A percentile compares a stretch with the other conserved stretches of the same genome.
Conservation (phyloP, 805 yeast species). For the Lipomyces yamanashiensis region DNA sequence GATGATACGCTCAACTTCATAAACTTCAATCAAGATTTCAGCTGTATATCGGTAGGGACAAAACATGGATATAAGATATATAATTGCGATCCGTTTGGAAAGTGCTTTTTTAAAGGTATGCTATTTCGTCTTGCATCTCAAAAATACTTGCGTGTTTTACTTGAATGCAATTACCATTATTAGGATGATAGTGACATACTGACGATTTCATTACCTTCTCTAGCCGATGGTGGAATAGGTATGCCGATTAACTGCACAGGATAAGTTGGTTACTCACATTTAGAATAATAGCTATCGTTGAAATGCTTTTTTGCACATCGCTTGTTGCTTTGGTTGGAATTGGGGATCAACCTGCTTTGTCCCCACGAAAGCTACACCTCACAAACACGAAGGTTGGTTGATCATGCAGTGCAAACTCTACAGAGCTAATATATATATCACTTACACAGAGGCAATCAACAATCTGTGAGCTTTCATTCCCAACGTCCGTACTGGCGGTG, state of each 20-base stretch:
- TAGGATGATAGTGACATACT: background rate
- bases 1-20: slow-evolving; percentile 52
- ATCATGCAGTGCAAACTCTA: background rate
- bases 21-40: slow-evolving; percentile 86
- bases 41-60: slow-evolving; percentile 76
- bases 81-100: slow-evolving; percentile 87
- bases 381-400: slow-evolving; percentile 68
- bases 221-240: slow-evolving; percentile 49
- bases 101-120: slow-evolving; percentile 57
- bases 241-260: background rate
- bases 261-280: background rate
- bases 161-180: no score
- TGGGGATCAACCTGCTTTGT: slow-evolving; percentile 64
- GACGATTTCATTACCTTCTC: background rate
- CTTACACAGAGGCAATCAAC: slow-evolving; percentile 56
- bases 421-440: background rate
- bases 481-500: slow-evolving; percentile 71
- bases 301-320: slow-evolving; percentile 89
- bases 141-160: background rate
- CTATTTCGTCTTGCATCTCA: slow-evolving; percentile 33
- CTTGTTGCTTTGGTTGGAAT: slow-evolving; percentile 81
- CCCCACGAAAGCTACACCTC: slow-evolving; percentile 81
- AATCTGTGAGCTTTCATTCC: slow-evolving; percentile 88
- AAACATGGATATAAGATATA: slow-evolving; percentile 69
- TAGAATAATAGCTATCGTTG: slow-evolving; percentile 54